These are phyloP conservation scores for Elsinoe batatas DNA, from an alignment of 2,329 filamentous ascomycete genomes.

Conservation along the genomic window DNA sequence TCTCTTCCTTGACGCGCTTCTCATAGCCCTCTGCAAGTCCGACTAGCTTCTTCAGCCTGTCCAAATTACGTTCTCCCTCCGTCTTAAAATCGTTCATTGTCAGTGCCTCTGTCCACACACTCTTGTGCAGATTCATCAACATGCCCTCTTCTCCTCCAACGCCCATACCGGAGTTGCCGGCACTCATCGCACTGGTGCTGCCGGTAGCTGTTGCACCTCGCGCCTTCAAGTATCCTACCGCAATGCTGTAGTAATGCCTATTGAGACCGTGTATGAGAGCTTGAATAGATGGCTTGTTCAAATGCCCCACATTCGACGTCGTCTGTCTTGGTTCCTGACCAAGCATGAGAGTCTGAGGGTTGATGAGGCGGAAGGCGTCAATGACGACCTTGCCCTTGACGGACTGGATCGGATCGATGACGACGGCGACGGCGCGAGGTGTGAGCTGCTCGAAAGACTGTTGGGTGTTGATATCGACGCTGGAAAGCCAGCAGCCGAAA, in stretches of 20 bases:
- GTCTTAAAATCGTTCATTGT: conserved; percentile 92
- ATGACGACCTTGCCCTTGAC: conserved; percentile 99
- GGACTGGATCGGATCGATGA: conserved; percentile 96
- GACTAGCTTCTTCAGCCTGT: conserved; percentile 78
- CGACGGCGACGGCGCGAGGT: conserved; percentile 89
- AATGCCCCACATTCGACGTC: conserved; percentile 91
- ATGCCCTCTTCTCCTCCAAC: conserved; percentile 86
- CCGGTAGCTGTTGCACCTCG: conserved; percentile 42
- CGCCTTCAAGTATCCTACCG: conserved; percentile 87
- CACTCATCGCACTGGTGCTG: conserved; percentile 10
- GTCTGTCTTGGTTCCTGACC: conserved; percentile 96
- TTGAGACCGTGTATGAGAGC: conserved; percentile 96
- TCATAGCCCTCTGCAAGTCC: conserved; percentile 90
- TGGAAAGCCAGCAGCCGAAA: conserved; percentile 98
- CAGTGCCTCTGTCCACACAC: conserved; percentile 95
- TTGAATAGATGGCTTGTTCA: conserved; percentile 99
- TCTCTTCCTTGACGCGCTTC: conserved; percentile 98
- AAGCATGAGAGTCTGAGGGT: conserved; percentile 94
- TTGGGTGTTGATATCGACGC: conserved; percentile 98
- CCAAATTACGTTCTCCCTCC: conserved; percentile 78
- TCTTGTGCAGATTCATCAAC: conserved; percentile 99
- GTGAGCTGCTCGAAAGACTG: conserved; percentile 99
- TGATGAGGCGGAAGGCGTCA: conserved; percentile 96
- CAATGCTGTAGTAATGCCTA: conserved; percentile 98
- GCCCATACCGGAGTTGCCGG: conserved; percentile 10